Base-by-base conservation (phyloP, 1,284 basidiomycete genomes). In the Xerocomus amazonicus region DNA sequence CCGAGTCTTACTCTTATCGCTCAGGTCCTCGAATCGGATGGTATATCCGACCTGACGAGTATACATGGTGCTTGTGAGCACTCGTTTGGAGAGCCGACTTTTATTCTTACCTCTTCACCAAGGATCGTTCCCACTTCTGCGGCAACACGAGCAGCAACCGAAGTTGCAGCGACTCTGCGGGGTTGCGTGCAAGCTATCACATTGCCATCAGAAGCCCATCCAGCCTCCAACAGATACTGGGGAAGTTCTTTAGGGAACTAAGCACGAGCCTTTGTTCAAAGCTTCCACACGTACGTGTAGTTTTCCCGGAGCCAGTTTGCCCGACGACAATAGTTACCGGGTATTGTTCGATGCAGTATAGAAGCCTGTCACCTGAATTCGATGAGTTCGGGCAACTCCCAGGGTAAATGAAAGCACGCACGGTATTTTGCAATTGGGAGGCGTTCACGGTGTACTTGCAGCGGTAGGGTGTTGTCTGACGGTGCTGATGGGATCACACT, bases 251-350 rank as follows among this genome's bases (percentile, higher is more conserved):
- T 33, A 53, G 14, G 49, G 26, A 47, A 23, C 34, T 50, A 23
- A 51, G 46, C 50, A 33, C 29, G 26, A 9, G 45, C 26, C 32
- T 33, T 23, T 19, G 29, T 34, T n/a, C 10, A 44, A 12, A 34
- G 3, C 28, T 38, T 46, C n/a, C 40, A 43, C 34, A 76, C 85
- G 67, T 58, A 95, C 92, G 93, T 55, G 95, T 98, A 9, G 94
- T 97, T 73, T 99, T 99, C 50, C 97, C 96, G 51, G 91, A 97
- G 4, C 96, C 97, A 0, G 96, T 99, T 65, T 98, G 93, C 10
- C 93, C 95, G 19, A 98, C 89, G 6, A 96, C 83, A 47, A 99
- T 92, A 3, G 87, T 77, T 3, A 95, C 88, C 1, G 85, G 86
- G 65, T 88, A 80, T 43, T 78, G 83, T 71, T 98, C 94, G 16